Conservation (phyloP, 1,284 basidiomycete species). For the Exsudoporus floridanus region DNA sequence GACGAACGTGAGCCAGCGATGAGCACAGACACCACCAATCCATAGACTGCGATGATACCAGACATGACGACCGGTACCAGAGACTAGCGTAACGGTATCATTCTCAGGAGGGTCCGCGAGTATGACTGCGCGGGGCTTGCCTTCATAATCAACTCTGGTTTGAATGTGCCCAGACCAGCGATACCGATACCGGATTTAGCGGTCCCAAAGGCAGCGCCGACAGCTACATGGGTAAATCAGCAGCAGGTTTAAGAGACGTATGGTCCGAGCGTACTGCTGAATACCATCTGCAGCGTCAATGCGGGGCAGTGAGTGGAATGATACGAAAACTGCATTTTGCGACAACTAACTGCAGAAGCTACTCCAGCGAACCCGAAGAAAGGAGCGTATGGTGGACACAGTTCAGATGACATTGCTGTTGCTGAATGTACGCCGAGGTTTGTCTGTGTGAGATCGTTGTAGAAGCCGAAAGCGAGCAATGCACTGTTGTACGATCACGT, state of each 20-base stretch:
- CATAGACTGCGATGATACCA: slow-evolving; percentile 73
- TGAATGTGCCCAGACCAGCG: slow-evolving; percentile 91
- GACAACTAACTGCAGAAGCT: slow-evolving; percentile 67
- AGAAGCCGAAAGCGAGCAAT: background rate
- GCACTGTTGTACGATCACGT: slow-evolving; percentile 14
- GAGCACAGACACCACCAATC: slow-evolving; percentile 67
- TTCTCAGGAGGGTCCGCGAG: slow-evolving; percentile 1
- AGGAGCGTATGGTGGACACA: slow-evolving; percentile 79
- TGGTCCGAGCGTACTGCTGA: slow-evolving; percentile 66
- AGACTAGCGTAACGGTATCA: slow-evolving; percentile 22
- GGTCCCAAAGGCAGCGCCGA: slow-evolving; percentile 96
- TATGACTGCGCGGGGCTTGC: slow-evolving; percentile 41
- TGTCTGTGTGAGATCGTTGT: background rate
- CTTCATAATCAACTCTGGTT: slow-evolving; percentile 98
- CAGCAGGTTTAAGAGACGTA: background rate
- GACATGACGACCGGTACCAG: slow-evolving; percentile 61
- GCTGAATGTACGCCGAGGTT: slow-evolving; percentile 1
- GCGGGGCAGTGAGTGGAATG: slow-evolving; percentile 12
- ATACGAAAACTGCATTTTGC: background rate
- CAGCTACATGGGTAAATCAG: slow-evolving; percentile 47
- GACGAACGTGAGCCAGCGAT: slow-evolving; percentile 61
- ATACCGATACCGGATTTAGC: slow-evolving; percentile 98
- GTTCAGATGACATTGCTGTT: slow-evolving; percentile 45
- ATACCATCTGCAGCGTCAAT: slow-evolving; percentile 64
- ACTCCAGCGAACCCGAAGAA: slow-evolving; percentile 87